Percentiles rank a stretch among this genome's conserved stretches.
These are phyloP conservation scores for Ceratobasidium papillatum DNA, from an alignment of 1,284 basidiomycete species.

Conservation along the genomic window DNA sequence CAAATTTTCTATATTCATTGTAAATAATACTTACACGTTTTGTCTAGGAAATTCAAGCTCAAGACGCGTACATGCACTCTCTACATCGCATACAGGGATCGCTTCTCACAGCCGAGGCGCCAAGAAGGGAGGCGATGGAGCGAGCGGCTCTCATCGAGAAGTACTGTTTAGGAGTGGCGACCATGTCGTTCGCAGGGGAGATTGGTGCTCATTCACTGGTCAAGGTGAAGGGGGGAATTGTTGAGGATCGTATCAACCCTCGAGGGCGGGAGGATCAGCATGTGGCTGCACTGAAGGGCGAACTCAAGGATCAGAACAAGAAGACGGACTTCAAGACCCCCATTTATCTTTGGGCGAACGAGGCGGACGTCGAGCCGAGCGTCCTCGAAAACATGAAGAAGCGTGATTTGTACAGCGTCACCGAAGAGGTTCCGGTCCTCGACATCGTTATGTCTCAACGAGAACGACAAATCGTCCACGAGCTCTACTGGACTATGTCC, in stretches of 20 bases:
- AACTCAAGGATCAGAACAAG: background rate
- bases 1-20: too few relatives aligned
- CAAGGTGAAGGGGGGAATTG: background rate
- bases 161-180: background rate
- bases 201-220: background rate
- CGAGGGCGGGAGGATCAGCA: background rate
- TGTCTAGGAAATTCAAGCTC: background rate
- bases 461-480: background rate
- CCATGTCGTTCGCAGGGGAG: background rate
- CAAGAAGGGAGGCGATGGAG: background rate
- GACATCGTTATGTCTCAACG: background rate
- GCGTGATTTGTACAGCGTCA: background rate
- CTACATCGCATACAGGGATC: background rate
- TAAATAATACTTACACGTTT: background rate
- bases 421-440: background rate
- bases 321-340: background rate
- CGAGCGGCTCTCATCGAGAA: background rate
- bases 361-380: background rate
- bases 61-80: background rate
- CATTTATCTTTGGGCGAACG: background rate
- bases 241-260: background rate
- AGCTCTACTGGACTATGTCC: background rate
- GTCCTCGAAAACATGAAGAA: background rate
- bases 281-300: background rate
- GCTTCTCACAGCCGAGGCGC: background rate